phyloP scores from a whole-genome alignment of 495 filamentous ascomycete genomes.

The Trichoderma virens region DNA sequence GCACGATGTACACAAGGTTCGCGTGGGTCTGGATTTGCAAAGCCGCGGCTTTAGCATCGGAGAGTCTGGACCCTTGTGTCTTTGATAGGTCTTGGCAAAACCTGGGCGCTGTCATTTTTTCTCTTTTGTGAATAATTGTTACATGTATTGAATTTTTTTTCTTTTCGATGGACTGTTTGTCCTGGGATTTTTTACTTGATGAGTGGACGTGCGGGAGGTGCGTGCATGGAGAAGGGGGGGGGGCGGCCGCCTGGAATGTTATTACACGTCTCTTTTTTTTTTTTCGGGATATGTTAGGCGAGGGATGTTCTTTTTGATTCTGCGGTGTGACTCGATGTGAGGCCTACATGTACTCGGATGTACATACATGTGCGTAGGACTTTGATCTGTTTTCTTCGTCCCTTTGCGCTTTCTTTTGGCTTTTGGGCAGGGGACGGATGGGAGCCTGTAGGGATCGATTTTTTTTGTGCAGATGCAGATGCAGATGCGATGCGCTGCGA shows the following conservation, averaged over 20 bases:
- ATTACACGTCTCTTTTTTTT: not conserved
- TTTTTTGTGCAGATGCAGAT: not conserved
- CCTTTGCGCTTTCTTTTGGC: not conserved
- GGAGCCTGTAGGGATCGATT: too few relatives aligned
- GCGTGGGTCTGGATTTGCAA: too few relatives aligned
- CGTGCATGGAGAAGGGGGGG: not conserved
- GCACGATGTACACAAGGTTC: too few relatives aligned
- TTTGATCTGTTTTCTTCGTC: not conserved
- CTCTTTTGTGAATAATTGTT: not conserved
- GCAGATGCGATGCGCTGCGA: not conserved
- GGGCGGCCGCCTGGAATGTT: not conserved
- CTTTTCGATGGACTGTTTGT: not conserved
- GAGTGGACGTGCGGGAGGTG: not conserved
- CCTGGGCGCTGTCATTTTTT: not conserved
- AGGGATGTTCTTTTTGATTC: not conserved
- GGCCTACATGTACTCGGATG: not conserved
- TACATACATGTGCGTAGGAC: not conserved
- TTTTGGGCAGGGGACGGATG: not conserved
- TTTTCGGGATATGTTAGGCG: not conserved
- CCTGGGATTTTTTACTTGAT: not conserved
- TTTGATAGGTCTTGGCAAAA: not conserved
- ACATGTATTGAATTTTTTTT: not conserved
- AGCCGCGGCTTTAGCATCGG: too few relatives aligned
- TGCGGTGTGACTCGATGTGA: not conserved
- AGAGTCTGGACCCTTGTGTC: too few relatives aligned